These are phyloP conservation scores for Phytomonas francai DNA, from an alignment of 208 protist species.

Conservation along the genomic window DNA sequence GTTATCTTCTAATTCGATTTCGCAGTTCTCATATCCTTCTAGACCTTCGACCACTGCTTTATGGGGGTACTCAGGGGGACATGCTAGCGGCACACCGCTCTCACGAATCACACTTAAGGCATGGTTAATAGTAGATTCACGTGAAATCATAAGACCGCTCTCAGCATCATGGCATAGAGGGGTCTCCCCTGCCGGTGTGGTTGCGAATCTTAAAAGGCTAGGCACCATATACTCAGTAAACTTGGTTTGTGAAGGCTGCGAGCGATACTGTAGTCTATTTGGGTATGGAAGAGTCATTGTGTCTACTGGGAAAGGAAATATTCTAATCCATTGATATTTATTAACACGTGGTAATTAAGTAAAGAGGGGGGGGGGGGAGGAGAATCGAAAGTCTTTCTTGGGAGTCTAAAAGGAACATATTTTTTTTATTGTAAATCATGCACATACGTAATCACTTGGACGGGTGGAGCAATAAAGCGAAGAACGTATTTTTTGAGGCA, in stretches of 20 bases:
- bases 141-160: not conserved
- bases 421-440: not conserved
- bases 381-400: not conserved
- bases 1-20: not conserved
- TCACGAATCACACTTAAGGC: not conserved
- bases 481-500: not conserved
- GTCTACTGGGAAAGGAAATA: not conserved
- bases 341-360: not conserved
- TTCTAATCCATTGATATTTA: not conserved
- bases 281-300: not conserved
- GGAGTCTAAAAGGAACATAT: not conserved
- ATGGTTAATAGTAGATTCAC: not conserved
- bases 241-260: not conserved
- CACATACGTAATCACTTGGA: not conserved
- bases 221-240: not conserved
- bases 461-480: not conserved
- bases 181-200: constrained; percentile 1
- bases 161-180: not conserved
- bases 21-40: not conserved
- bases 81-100: not conserved
- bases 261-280: constrained; percentile 1
- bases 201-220: not conserved
- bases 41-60: not conserved
- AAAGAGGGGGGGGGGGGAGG: not conserved
- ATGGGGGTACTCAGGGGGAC: not conserved